Evolutionary conservation across 371 early-diverging fungal genomes (phyloP).

Genomic region (Mortierella sp.): DNA sequence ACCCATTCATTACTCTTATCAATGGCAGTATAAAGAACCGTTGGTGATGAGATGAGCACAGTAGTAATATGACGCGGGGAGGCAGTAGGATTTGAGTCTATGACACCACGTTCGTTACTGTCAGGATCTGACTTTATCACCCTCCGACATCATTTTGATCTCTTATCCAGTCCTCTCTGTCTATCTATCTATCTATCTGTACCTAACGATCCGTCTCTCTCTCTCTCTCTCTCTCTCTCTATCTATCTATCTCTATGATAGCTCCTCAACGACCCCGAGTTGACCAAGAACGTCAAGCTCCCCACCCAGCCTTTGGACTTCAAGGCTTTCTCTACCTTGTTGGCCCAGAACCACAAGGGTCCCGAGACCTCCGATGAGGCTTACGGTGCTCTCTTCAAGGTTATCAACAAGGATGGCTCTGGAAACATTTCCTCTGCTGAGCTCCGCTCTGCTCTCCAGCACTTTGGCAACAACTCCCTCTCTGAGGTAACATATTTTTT

Average conservation of each 20-base stretch:
- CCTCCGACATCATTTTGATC: too few relatives aligned
- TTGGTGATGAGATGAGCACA: not conserved
- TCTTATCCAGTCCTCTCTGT: not conserved
- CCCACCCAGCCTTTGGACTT: conserved; percentile 57
- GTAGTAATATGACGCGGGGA: not conserved
- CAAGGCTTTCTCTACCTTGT: conserved; percentile 53
- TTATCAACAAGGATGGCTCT: conserved; percentile 56
- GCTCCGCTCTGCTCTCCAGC: conserved; percentile 50
- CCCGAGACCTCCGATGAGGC: conserved; percentile 52
- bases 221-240: not conserved
- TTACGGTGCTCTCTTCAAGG: conserved; percentile 38
- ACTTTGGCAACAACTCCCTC: conserved; percentile 57
- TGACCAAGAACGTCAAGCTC: conserved; percentile 44
- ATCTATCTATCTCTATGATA: conserved; percentile 1
- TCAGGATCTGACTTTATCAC: not conserved
- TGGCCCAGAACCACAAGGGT: conserved; percentile 47
- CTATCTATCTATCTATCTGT: not conserved
- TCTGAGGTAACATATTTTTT: conserved; percentile 36
- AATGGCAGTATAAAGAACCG: not conserved
- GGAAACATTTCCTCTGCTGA: conserved; percentile 55
- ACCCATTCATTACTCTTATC: too few relatives aligned
- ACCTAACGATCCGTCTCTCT: not conserved
- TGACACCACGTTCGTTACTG: not conserved
- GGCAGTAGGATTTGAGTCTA: not conserved
- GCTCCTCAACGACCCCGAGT: conserved; percentile 49